phyloP scores from a whole-genome alignment of 2,329 filamentous ascomycete genomes.

The Cladophialophora immunda region DNA sequence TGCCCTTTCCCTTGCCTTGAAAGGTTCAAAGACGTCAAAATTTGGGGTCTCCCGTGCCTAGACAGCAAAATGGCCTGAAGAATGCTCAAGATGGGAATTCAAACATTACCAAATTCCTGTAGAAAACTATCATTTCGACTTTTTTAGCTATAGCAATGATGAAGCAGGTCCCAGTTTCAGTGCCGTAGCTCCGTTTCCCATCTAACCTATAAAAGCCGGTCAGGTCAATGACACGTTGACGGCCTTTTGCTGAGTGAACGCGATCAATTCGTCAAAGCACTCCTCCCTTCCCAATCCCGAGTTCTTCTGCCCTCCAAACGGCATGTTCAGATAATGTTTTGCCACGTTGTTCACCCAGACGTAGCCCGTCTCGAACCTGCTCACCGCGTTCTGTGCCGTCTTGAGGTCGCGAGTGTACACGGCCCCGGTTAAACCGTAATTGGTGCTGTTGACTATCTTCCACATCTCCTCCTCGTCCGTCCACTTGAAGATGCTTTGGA shows the following conservation, averaged over 20 bases:
- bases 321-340: conserved; percentile 23
- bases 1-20: background rate
- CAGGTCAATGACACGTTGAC: conserved; percentile 13
- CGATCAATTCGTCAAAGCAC: conserved; percentile 20
- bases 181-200: background rate
- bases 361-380: background rate
- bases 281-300: conserved; percentile 31
- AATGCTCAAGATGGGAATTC: background rate
- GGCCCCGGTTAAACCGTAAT: conserved; percentile 17
- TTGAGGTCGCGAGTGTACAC: conserved; percentile 10
- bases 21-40: background rate
- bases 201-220: background rate
- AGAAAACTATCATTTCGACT: background rate
- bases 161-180: background rate
- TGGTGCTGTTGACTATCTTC: conserved; percentile 10
- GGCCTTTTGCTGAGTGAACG: conserved; percentile 10
- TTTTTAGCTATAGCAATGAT: background rate
- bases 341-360: conserved; percentile 28
- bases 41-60: background rate
- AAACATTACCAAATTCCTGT: background rate
- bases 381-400: conserved; percentile 7
- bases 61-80: background rate
- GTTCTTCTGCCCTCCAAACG: conserved; percentile 30
- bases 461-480: conserved; percentile 17
- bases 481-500: conserved; percentile 23